These are phyloP conservation scores for Skeletonema costatum DNA, from an alignment of 108 stramenopile species.

Conservation along the genomic window DNA sequence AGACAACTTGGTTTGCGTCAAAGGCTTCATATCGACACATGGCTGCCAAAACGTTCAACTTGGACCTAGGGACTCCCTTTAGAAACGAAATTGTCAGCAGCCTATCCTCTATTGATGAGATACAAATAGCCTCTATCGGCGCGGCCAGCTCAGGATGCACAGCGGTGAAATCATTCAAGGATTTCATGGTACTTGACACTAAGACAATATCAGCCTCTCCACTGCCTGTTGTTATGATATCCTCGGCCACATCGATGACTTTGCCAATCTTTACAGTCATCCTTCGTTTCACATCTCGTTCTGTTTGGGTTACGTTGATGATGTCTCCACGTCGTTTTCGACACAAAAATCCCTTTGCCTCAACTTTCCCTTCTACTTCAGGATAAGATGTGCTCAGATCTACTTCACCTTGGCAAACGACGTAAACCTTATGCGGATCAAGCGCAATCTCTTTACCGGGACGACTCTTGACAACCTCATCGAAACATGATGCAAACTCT, in stretches of 20 bases:
- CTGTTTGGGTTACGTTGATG: slow-evolving; percentile 40
- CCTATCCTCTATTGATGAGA: slow-evolving; percentile 41
- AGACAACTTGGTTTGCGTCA: slow-evolving; percentile 36
- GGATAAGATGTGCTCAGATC: slow-evolving; percentile 42
- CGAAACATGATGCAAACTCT: slow-evolving; percentile 52
- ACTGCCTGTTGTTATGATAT: slow-evolving; percentile 28
- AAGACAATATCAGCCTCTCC: slow-evolving; percentile 27
- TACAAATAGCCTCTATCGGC: slow-evolving; percentile 30
- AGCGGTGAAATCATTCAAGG: slow-evolving; percentile 37
- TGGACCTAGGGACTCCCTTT: slow-evolving; percentile 33
- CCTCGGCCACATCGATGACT: slow-evolving; percentile 35
- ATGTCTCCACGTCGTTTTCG: slow-evolving; percentile 54
- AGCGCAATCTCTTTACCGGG: slow-evolving; percentile 31
- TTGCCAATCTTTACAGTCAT: slow-evolving; percentile 32
- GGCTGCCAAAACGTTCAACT: slow-evolving; percentile 50
- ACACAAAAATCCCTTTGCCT: slow-evolving; percentile 53
- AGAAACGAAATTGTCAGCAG: slow-evolving; percentile 49
- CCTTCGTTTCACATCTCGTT: slow-evolving; percentile 30
- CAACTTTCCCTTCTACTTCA: slow-evolving; percentile 27
- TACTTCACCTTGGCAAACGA: slow-evolving; percentile 48
- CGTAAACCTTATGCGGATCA: slow-evolving; percentile 25
- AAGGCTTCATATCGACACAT: slow-evolving; percentile 63
- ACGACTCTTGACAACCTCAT: not conserved
- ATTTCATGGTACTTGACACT: slow-evolving; percentile 29
- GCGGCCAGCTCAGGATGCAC: slow-evolving; percentile 34